Conservation (phyloP, 2,329 filamentous ascomycete genomes). For the Paraphoma chrysanthemicola region DNA sequence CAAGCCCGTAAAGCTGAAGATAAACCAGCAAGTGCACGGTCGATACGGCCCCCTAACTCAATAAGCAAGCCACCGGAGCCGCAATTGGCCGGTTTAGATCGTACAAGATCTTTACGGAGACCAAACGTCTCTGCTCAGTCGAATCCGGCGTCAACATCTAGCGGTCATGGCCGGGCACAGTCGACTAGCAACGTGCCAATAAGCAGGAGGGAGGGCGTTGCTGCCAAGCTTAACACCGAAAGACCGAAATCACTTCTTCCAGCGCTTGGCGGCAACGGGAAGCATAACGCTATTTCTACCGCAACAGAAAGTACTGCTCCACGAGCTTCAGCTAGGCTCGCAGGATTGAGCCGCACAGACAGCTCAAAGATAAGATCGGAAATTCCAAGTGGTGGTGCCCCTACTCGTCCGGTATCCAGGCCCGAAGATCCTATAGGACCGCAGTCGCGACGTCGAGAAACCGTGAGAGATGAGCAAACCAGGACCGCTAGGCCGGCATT, state of each 20-base stretch:
- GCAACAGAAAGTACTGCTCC: conserved; percentile 13
- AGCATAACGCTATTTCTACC: conserved; percentile 8
- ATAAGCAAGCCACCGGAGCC: conserved; percentile 26
- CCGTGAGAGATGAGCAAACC: conserved; percentile 28
- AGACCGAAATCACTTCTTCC: conserved; percentile 34
- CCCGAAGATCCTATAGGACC: conserved; percentile 15
- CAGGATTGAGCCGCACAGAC: conserved; percentile 33
- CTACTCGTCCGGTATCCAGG: conserved; percentile 11
- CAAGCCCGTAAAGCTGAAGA: conserved; percentile 7
- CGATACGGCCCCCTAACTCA: conserved; percentile 25
- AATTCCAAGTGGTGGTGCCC: conserved; percentile 9
- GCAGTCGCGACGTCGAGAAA: conserved; percentile 25
- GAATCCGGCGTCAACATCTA: conserved; percentile 10
- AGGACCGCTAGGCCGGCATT: conserved; percentile 42
- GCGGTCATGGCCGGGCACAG: conserved; percentile 33
- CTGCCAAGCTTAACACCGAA: conserved; percentile 20
- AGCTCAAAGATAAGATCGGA: conserved; percentile 31
- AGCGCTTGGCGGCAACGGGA: conserved; percentile 14
- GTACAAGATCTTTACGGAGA: conserved; percentile 42
- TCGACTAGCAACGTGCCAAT: conserved; percentile 30
- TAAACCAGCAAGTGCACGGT: conserved; percentile 12
- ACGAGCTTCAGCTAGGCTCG: conserved; percentile 30
- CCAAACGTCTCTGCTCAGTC: conserved; percentile 26
- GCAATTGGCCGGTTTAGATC: conserved; percentile 22
- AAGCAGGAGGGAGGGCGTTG: conserved; percentile 17